Evolutionary conservation across 2,329 filamentous ascomycete genomes (phyloP).

Genomic region (Xylaria sp.): DNA sequence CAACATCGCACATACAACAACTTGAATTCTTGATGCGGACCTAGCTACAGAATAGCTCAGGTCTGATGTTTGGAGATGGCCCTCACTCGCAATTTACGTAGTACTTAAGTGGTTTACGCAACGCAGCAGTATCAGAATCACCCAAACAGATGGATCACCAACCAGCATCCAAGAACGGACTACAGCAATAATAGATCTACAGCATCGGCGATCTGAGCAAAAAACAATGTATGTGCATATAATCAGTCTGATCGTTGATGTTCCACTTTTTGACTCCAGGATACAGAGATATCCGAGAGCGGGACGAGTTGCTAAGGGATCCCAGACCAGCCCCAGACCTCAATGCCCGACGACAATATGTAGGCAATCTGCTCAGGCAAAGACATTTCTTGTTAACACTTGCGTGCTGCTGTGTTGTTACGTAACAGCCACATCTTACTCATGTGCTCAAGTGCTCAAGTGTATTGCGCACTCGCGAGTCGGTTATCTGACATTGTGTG

Average conservation of each 20-base stretch:
- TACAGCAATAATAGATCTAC: not conserved
- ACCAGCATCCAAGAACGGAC: not conserved
- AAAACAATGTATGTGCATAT: no score
- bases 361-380: not conserved
- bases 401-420: not conserved
- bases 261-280: not conserved
- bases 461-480: no score
- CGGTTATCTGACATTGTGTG: no score
- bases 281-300: not conserved
- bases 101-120: no score
- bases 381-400: not conserved
- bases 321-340: not conserved
- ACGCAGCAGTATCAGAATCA: not conserved
- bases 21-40: not conserved
- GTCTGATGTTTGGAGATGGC: no score
- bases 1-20: not conserved
- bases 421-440: not conserved
- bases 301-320: not conserved
- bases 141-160: not conserved
- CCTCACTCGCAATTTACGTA: no score
- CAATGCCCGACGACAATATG: not conserved
- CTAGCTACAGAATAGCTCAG: not conserved
- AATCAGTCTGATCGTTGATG: not conserved
- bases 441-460: no score
- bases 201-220: not conserved